Base-by-base conservation (phyloP, 257 asterid genomes). In the Forsythia viridissima region DNA sequence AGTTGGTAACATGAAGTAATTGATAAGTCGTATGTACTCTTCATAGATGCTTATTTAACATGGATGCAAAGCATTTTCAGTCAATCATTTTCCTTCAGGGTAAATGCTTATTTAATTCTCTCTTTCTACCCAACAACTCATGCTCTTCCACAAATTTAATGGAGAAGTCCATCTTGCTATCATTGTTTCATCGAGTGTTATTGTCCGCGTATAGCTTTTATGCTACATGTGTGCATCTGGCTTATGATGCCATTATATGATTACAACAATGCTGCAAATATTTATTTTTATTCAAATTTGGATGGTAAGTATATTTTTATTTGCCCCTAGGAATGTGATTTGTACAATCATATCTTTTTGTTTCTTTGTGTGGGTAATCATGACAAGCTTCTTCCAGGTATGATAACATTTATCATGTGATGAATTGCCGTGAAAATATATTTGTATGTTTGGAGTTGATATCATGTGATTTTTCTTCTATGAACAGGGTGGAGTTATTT, bases 371-470 rank as follows among this genome's bases (percentile, higher is more conserved):
- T 88, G 80, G 91, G 87, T 48, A 85, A 85, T 82, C 91, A 88
- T 71, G 91, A 88, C 79, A 85, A 88, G 80, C 91, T 88, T 81
- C 91, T 88, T 84, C 89, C 91, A 72, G 88, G 91, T 82, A 59
- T 51, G 59, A 10, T 71, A 59, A 30, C 38, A 24, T 24, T 24
- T 52, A 8, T 61, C 43, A 36, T 55, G 51, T 6, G 20, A 37
- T 68, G 80, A 71, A 70, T 77, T n/a, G 36, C 42, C 40, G 12
- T 63, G 55, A 51, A 67, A 12, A 18, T 44, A n/a, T 66, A 36
- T 38, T 70, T 70, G 46, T 69, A 37, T 48, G 52, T 52, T 70
- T 52, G 65, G 46, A 82, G 66, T 80, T 57, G 72, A 71, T 73
- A 52, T 67, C 11, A 76, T 73, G 61, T 44, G 67, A 24, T 39